Base-by-base conservation (phyloP, 1,139 yeast genomes). In the Diutina mesorugosa region DNA sequence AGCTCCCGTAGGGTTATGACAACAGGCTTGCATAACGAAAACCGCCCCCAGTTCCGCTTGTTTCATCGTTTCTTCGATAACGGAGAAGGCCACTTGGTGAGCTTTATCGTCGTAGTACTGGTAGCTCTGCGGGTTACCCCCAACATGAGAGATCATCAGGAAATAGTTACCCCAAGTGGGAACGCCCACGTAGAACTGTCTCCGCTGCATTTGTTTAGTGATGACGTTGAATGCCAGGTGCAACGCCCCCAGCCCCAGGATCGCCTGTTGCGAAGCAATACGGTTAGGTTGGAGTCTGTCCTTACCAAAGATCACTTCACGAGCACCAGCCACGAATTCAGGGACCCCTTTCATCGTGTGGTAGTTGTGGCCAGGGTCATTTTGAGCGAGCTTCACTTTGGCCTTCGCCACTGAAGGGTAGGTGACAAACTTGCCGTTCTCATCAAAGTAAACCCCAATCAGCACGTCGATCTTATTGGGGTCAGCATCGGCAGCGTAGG, bases 361-460 rank as follows among this genome's bases (percentile, higher is more conserved):
- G 64, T 76, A 76, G 62, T 73, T 70, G 61, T 76, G 79, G 38
- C 79, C 79, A 2, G 76, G 74, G 58, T 74, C 76, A 56, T 72
- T 66, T 21, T 64, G 63, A 47, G 64, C 62, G 56, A 74, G 67
- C 28, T 63, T 61, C 32, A 65, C 61, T 60, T 76, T 75, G 53
- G 79, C 78, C 57, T 65, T 62, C 30, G 64, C 63, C 16, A 76
- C 76, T 30, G 73, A 64, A 10, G 79, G 78, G 62, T 73, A 74
- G 8, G 70, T 66, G 62, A 67, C 73, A 52, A 72, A 65, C 32
- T 64, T 64, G 3, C 79, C 79, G 14, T 65, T 59, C 57, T 70
- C 75, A 47, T 72, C 68, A 60, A 73, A 74, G 65, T 75, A 76
- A 30, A 76, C 78, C 1, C 80, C 80, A 45, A 75, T 73, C 32